Evolutionary conservation across 73 alveolate genomes (phyloP).

Genomic region (Halteria grandinella): DNA sequence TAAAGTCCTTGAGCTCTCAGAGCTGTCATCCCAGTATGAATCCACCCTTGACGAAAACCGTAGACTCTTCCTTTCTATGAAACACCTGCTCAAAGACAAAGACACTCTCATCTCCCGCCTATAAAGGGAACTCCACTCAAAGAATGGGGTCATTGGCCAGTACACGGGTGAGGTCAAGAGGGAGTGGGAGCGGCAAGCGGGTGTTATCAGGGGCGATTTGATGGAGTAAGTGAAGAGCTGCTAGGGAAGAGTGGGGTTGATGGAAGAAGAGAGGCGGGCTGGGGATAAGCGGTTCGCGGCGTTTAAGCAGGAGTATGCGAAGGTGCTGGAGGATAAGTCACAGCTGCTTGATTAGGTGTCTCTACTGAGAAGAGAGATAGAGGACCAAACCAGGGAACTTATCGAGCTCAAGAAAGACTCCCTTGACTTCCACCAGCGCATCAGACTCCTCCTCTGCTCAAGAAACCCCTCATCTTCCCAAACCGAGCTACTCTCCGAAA

Average conservation of each 20-base stretch:
- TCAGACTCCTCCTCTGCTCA: no score
- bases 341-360: no score
- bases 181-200: constrained; percentile 14
- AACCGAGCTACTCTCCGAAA: no score
- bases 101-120: not conserved
- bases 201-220: constrained; percentile 4
- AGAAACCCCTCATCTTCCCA: no score
- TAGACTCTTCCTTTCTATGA: not conserved
- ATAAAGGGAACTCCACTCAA: not conserved
- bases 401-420: no score
- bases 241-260: not conserved
- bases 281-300: not conserved
- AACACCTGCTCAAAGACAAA: constrained; percentile 11
- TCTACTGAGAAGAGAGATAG: no score
- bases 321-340: constrained; percentile 31
- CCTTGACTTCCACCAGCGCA: no score
- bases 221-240: not conserved
- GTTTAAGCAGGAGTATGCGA: constrained; percentile 3
- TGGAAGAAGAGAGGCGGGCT: not conserved
- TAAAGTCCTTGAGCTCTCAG: not conserved
- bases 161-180: not conserved
- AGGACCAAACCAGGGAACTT: no score
- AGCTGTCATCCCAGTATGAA: not conserved
- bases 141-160: not conserved
- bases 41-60: constrained; percentile 8